phyloP scores from a whole-genome alignment of 2,329 filamentous ascomycete species.

The Biscogniauxia mediterranea region DNA sequence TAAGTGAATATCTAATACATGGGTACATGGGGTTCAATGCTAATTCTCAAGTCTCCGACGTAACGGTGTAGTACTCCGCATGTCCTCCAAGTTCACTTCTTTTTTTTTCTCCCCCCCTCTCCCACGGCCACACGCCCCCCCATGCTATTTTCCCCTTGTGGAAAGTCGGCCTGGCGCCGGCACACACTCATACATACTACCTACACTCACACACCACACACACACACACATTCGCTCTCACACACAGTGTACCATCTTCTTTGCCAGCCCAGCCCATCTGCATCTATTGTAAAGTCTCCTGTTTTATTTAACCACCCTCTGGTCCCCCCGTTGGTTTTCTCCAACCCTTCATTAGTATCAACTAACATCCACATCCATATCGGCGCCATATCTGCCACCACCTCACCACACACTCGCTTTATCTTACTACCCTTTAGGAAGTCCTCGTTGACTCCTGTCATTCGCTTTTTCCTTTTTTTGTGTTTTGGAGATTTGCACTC shows the following conservation, averaged over 20 bases:
- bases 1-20: neutral
- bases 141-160: slow-evolving; percentile 16
- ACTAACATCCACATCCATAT: slow-evolving; percentile 35
- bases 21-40: neutral
- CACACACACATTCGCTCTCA: too few relatives aligned
- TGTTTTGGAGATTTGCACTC: slow-evolving; percentile 42
- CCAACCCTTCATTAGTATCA: slow-evolving; percentile 31
- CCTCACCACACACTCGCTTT: slow-evolving; percentile 51
- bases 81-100: neutral
- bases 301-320: slow-evolving; percentile 33
- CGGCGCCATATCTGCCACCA: slow-evolving; percentile 40
- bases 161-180: slow-evolving; percentile 20
- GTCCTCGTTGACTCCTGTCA: slow-evolving; percentile 74
- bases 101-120: neutral
- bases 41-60: neutral
- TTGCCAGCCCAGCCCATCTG: neutral
- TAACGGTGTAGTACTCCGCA: slow-evolving; percentile 1
- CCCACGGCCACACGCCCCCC: slow-evolving; percentile 3
- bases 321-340: slow-evolving; percentile 32
- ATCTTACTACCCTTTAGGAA: slow-evolving; percentile 54
- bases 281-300: slow-evolving; percentile 9
- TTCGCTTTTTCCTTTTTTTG: slow-evolving; percentile 62
- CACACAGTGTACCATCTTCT: neutral
- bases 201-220: too few relatives aligned
- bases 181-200: slow-evolving; percentile 5